Base-by-base conservation (phyloP, 106 monocot species). In the Triglochin maritima region DNA sequence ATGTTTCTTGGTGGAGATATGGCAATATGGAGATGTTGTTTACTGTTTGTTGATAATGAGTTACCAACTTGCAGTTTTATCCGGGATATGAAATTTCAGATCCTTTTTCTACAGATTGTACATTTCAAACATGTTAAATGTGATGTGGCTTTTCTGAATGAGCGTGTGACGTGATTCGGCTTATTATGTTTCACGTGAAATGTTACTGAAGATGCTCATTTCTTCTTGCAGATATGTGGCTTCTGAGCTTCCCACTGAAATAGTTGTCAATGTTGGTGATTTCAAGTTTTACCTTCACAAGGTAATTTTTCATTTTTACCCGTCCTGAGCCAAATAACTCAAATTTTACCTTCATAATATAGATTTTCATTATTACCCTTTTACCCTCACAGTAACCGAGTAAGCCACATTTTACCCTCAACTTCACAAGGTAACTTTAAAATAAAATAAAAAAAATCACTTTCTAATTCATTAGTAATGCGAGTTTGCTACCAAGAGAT, bases 261-360 rank as follows among this genome's bases (percentile, higher is more conserved):
- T 91, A 2, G 58, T 74, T 47, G 73, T 91, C 6, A 54, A 70
- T 50, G 75, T 91, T 29, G 80, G 64, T 44, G 91, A 85, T 62
- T 73, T 74, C 41, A 82, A 71, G 68, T 87, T 87, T 72, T 76
- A 87, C 70, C 77, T 92, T 53, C 91, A 92, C 78, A 92, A 87
- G 85, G 87, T 80, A 10, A 66, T 54, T 45, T 77, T 60, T 10
- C 44, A 56, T 46, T 41, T 67, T 15, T 5, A 29, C 48, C 10
- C 29, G 41, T 17, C 42, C 6, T 64, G 13, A 3, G 12, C 44
- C 46, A 3, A 45, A 8, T 6, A 11, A 11, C 11, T 52, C 11
- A 52, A 52, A 52, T 11, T 52, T 6, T 9, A 47, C 16, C 49
- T 64, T n/a, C 17, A 49, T 4, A 15, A 15, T 49, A 43, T 15